Conservation (phyloP, 345 rosid species). For the Salix caprea region DNA sequence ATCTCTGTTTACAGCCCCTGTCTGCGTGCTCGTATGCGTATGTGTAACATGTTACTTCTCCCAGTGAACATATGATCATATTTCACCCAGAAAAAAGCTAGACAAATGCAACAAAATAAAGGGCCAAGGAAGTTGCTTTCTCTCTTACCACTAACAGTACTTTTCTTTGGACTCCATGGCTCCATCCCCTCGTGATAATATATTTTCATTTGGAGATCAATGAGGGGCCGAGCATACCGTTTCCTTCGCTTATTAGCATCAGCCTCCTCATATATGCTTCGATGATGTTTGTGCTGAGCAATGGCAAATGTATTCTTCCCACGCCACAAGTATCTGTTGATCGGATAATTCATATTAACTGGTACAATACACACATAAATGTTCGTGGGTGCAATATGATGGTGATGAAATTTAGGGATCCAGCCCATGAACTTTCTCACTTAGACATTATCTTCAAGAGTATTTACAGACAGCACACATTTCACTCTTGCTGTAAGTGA, state of each 20-base stretch:
- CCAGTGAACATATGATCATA: neutral
- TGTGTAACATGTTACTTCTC: neutral
- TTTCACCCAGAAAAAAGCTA: neutral
- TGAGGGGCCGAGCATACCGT: constrained; percentile 86
- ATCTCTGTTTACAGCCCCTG: neutral
- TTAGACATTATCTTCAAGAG: neutral
- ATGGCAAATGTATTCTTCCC: constrained; percentile 87
- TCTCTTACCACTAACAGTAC: constrained; percentile 65
- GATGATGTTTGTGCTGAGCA: constrained; percentile 92
- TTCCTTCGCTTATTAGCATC: constrained; percentile 94
- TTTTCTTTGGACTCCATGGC: constrained; percentile 81
- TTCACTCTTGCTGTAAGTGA: neutral
- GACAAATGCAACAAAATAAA: neutral
- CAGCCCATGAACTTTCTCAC: neutral
- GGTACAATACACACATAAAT: neutral
- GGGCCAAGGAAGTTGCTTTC: neutral
- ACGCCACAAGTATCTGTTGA: constrained; percentile 81
- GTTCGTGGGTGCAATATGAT: neutral
- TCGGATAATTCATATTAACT: neutral
- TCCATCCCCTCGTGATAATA: constrained; percentile 81
- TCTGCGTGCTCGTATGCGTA: neutral
- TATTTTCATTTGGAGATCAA: constrained; percentile 96
- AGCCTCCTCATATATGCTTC: constrained; percentile 84
- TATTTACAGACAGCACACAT: neutral
- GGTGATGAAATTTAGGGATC: neutral